Conservation (phyloP, 305 asterid species). For the Solanum hybrid region DNA sequence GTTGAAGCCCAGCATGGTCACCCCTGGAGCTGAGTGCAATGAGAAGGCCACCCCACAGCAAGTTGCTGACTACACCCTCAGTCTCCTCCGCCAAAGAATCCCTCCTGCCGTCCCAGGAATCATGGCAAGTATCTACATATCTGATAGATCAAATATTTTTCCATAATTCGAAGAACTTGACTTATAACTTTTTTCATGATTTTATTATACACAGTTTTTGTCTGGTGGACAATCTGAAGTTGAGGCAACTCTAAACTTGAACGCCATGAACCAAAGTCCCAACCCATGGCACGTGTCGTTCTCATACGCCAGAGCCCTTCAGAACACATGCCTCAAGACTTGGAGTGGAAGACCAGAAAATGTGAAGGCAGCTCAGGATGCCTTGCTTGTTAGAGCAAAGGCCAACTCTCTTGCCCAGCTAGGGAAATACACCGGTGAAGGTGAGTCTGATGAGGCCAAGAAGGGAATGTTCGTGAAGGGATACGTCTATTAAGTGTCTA, state of each 20-base stretch:
- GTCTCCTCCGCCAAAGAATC: conserved; percentile 40
- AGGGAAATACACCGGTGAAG: conserved; percentile 64
- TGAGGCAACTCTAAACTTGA: conserved; percentile 63
- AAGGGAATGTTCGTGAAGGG: conserved; percentile 60
- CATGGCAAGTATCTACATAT: conserved; percentile 36
- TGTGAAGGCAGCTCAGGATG: conserved; percentile 55
- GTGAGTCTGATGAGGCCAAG: conserved; percentile 67
- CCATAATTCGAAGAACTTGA: background rate
- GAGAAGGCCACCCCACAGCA: conserved; percentile 40
- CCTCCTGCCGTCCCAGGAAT: conserved; percentile 73
- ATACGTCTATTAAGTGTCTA: conserved; percentile 37
- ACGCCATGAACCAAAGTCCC: conserved; percentile 62
- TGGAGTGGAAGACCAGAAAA: conserved; percentile 68
- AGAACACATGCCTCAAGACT: conserved; percentile 61
- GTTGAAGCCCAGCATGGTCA: conserved; percentile 62
- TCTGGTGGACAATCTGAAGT: conserved; percentile 72
- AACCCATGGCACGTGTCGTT: conserved; percentile 75
- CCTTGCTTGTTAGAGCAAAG: conserved; percentile 46
- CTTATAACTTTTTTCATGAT: background rate
- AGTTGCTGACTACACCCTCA: conserved; percentile 50
- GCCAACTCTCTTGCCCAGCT: conserved; percentile 69
- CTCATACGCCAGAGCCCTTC: conserved; percentile 67
- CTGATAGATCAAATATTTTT: background rate
- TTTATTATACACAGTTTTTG: conserved; percentile 33
- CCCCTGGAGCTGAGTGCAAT: conserved; percentile 58